Evolutionary conservation across 495 filamentous ascomycete genomes (phyloP).

Genomic region (Podospora bellae-mahoneyi): DNA sequence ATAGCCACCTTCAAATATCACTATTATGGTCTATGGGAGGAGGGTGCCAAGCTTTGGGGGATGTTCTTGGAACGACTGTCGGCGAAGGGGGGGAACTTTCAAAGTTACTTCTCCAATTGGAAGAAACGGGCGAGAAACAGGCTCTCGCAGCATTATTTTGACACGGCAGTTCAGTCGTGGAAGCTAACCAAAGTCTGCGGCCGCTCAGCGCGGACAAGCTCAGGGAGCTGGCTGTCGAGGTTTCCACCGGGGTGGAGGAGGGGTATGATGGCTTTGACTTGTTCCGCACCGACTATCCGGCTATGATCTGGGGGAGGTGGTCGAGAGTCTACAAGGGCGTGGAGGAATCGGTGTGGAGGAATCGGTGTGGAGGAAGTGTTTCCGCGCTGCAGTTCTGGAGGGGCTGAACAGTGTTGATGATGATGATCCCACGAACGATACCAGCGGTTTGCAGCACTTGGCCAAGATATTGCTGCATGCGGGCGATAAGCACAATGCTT

Average conservation of each 20-base stretch:
- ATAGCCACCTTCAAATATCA: slow-evolving; percentile 11
- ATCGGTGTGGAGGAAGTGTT: slow-evolving; percentile 18
- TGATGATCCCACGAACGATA: slow-evolving; percentile 17
- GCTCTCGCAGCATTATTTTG: slow-evolving; percentile 18
- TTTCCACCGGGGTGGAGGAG: slow-evolving; percentile 13
- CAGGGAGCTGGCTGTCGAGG: slow-evolving; percentile 14
- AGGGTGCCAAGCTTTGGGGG: slow-evolving; percentile 5
- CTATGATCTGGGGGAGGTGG: slow-evolving; percentile 21
- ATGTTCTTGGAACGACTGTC: slow-evolving; percentile 7
- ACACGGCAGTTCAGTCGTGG: slow-evolving; percentile 12
- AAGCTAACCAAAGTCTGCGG: neutral
- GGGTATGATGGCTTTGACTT: slow-evolving; percentile 18
- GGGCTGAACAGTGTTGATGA: slow-evolving; percentile 17
- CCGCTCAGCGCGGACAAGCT: slow-evolving; percentile 11
- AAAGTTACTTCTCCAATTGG: neutral
- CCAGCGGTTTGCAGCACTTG: slow-evolving; percentile 7
- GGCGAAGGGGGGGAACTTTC: neutral
- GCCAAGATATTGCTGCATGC: slow-evolving; percentile 16
- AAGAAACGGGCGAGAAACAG: slow-evolving; percentile 4
- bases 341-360: slow-evolving; percentile 15
- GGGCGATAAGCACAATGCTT: slow-evolving; percentile 16
- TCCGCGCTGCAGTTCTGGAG: slow-evolving; percentile 12
- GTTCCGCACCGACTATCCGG: slow-evolving; percentile 15
- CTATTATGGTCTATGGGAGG: slow-evolving; percentile 11
- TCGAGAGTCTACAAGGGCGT: slow-evolving; percentile 12